Conservation (phyloP, 2,329 filamentous ascomycete species). For the Botrytis elliptica region DNA sequence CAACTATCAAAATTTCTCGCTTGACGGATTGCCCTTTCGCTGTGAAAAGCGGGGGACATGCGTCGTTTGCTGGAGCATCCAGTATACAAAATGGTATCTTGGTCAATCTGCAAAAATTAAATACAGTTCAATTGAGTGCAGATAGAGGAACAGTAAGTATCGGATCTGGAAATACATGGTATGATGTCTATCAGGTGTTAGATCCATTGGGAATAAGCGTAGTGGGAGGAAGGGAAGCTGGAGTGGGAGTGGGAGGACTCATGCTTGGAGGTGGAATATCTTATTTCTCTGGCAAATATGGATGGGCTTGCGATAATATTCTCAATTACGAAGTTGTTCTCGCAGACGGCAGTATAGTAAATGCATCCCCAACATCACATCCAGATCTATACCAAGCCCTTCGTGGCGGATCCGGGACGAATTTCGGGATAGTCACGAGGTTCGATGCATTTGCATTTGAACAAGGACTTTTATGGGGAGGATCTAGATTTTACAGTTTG, state of each 20-base stretch:
- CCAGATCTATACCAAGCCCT: constrained; percentile 40
- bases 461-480: constrained; percentile 30
- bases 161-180: constrained; percentile 42
- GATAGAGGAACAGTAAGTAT: constrained; percentile 37
- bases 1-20: neutral
- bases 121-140: constrained; percentile 31
- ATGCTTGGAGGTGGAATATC: constrained; percentile 33
- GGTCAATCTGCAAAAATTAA: constrained; percentile 45
- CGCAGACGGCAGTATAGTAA: constrained; percentile 34
- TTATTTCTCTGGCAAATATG: constrained; percentile 27
- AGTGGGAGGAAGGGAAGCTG: constrained; percentile 41
- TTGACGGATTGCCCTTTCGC: constrained; percentile 25
- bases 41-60: constrained; percentile 32
- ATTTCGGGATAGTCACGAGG: constrained; percentile 40
- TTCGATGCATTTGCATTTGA: constrained; percentile 46
- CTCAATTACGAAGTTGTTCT: constrained; percentile 37
- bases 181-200: constrained; percentile 41
- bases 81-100: constrained; percentile 51
- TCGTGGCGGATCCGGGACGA: constrained; percentile 38
- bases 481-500: constrained; percentile 21
- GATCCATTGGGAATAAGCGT: constrained; percentile 39
- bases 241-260: constrained; percentile 30
- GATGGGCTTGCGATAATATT: constrained; percentile 31
- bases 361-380: constrained; percentile 32
- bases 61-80: constrained; percentile 45